A percentile compares a stretch with the other conserved stretches of the same genome.
These are phyloP conservation scores for Cairneyella variabilis DNA, from an alignment of 495 filamentous ascomycete genomes.

Conservation along the genomic window DNA sequence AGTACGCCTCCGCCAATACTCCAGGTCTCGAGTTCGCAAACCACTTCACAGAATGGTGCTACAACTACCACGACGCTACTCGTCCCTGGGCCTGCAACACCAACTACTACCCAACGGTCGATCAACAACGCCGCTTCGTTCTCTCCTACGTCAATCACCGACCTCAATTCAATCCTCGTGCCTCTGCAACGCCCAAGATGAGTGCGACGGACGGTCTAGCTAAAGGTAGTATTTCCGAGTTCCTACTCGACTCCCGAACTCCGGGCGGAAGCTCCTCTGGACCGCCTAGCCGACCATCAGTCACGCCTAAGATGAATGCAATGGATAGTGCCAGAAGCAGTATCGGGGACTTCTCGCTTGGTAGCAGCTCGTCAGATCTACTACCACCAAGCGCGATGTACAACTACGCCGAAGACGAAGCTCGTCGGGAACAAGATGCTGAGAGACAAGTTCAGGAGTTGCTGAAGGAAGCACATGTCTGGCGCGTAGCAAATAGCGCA, in stretches of 20 bases:
- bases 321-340: too few relatives aligned
- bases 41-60: conserved; percentile 98
- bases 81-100: conserved; percentile 63
- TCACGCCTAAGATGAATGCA: too few relatives aligned
- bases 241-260: conserved; percentile 66
- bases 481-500: conserved; percentile 81
- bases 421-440: conserved; percentile 48
- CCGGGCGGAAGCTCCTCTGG: conserved; percentile 41
- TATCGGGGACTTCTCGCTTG: neutral
- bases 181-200: conserved; percentile 48
- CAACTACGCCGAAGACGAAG: conserved; percentile 56
- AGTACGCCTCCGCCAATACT: conserved; percentile 90
- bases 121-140: conserved; percentile 82
- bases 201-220: conserved; percentile 32
- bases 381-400: neutral
- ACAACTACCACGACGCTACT: conserved; percentile 81
- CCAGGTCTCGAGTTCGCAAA: conserved; percentile 93
- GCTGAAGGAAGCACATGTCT: conserved; percentile 72
- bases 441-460: conserved; percentile 65
- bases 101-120: conserved; percentile 67
- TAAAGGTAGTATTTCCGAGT: conserved; percentile 46
- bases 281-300: too few relatives aligned
- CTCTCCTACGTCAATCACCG: conserved; percentile 80
- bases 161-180: conserved; percentile 49
- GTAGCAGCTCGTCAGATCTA: conserved; percentile 9